Evolutionary conservation across 2,329 filamentous ascomycete genomes (phyloP).

Genomic region (Xylaria arbuscula): DNA sequence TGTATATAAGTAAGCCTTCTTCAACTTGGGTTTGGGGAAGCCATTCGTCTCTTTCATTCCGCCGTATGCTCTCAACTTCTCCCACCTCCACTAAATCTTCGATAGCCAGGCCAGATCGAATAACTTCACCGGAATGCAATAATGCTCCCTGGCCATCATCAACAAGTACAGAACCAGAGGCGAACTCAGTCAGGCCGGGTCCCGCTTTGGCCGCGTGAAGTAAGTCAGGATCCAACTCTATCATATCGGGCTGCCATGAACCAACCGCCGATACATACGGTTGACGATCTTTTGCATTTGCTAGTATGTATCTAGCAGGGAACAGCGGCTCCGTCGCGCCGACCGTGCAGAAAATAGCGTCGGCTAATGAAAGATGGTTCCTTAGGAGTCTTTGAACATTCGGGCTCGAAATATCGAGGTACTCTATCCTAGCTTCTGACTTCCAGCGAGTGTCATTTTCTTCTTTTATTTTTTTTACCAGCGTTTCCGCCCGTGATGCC

Average conservation of each 20-base stretch:
- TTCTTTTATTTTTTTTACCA: slow-evolving; percentile 13
- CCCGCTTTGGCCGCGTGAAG: not conserved
- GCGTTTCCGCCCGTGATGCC: slow-evolving; percentile 17
- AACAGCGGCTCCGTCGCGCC: slow-evolving; percentile 31
- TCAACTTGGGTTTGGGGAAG: slow-evolving; percentile 8
- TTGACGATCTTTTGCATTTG: slow-evolving; percentile 17
- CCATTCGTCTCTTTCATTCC: not conserved
- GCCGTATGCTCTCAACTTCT: slow-evolving; percentile 14
- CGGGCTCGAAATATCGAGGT: slow-evolving; percentile 10
- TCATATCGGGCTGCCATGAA: slow-evolving; percentile 38
- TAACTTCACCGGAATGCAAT: slow-evolving; percentile 30
- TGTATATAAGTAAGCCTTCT: slow-evolving; percentile 34
- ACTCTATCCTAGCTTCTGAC: slow-evolving; percentile 16
- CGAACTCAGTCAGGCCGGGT: not conserved
- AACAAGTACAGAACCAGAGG: slow-evolving; percentile 27
- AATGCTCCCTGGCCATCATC: slow-evolving; percentile 33
- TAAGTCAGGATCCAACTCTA: slow-evolving; percentile 34
- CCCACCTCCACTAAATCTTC: slow-evolving; percentile 28
- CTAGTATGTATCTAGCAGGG: slow-evolving; percentile 17
- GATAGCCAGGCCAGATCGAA: slow-evolving; percentile 15
- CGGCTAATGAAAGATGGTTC: slow-evolving; percentile 9
- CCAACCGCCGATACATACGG: slow-evolving; percentile 37
- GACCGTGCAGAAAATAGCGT: slow-evolving; percentile 33
- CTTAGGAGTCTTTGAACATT: slow-evolving; percentile 22
- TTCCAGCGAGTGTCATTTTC: slow-evolving; percentile 30